Evolutionary conservation across 805 yeast species (phyloP).

Genomic region (Saccharomycopsis fibuligera): DNA sequence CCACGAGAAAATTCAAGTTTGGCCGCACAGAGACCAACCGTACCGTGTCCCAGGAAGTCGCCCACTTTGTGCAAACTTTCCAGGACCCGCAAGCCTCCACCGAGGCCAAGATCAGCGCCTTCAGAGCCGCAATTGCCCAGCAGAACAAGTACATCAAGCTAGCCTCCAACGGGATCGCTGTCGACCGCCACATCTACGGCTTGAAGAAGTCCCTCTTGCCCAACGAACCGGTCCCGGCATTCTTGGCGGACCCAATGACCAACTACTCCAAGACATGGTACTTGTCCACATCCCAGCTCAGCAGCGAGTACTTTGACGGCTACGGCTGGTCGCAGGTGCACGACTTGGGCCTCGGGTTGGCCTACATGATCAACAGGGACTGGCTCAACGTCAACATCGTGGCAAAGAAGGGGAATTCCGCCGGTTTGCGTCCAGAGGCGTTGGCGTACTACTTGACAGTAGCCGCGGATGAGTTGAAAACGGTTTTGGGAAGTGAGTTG

Average conservation of each 20-base stretch:
- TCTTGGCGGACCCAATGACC: conserved; percentile 72
- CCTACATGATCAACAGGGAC: conserved; percentile 84
- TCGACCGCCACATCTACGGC: conserved; percentile 91
- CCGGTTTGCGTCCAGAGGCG: conserved; percentile 47
- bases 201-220: conserved; percentile 61
- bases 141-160: conserved; percentile 69
- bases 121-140: conserved; percentile 63
- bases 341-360: conserved; percentile 89
- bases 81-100: conserved; percentile 39
- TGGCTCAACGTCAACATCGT: conserved; percentile 83
- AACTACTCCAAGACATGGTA: conserved; percentile 79
- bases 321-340: conserved; percentile 96
- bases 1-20: conserved; percentile 79
- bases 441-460: conserved; percentile 64
- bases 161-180: conserved; percentile 83
- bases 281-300: conserved; percentile 82
- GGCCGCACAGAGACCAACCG: conserved; percentile 96
- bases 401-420: conserved; percentile 55
- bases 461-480: conserved; percentile 77
- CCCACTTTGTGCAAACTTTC: conserved; percentile 70
- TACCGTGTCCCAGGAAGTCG: conserved; percentile 67
- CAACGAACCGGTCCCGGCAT: conserved; percentile 53
- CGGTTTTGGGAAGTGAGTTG: conserved; percentile 36
- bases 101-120: conserved; percentile 53
- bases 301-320: conserved; percentile 78